Base-by-base conservation (phyloP, 495 filamentous ascomycete species). In the Aspergillus mulundensis region DNA sequence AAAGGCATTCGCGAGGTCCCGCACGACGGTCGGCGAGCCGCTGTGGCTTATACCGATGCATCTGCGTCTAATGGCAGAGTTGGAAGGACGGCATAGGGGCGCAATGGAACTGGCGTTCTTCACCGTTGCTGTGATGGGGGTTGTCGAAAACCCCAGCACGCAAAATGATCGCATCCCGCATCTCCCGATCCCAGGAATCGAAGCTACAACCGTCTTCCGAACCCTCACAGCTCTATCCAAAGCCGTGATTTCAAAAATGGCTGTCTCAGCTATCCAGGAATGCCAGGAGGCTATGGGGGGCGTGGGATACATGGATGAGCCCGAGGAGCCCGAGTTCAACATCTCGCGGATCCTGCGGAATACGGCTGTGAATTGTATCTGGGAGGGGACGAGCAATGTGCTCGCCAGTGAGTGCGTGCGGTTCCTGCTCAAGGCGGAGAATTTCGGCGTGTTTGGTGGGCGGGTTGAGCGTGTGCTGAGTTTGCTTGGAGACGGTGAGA, bases 371-470 rank as follows among this genome's bases (percentile, higher is more conserved):
- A 75, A 84, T 30, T 76, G 79, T 23, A 89, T 89, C 51, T 90
- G 87, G 85, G 88, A 90, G 63, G 87, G 87, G 5, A 90, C 88
- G 2, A 88, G 85, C 8, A 85, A 89, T 59, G 83, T 90, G 2
- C 64, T 91, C 20, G 79, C 79, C 6, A 77, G 76, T 25, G 87
- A 90, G 55, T 70, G 83, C 7, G 69, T 88, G 38, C 68, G 81
- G 1, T 80, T 81, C n/a, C 56, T 84, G 0, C 76, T 80, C 10
- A 76, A 75, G 12, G 67, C 67, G 11, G 66, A 66, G 0, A 77
- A 81, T 15, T 42, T 63, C 14, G 60, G 70, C n/a, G 61, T 75
- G 0, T 59, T 83, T n/a, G 54, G 59, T 0, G 70, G 52, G 11
- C 48, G 46, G 21, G 47, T 73, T 51, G 56, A 23, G n/a, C 36